Base-by-base conservation (phyloP, 2,329 filamentous ascomycete genomes). In the Ophiostoma ulmi region DNA sequence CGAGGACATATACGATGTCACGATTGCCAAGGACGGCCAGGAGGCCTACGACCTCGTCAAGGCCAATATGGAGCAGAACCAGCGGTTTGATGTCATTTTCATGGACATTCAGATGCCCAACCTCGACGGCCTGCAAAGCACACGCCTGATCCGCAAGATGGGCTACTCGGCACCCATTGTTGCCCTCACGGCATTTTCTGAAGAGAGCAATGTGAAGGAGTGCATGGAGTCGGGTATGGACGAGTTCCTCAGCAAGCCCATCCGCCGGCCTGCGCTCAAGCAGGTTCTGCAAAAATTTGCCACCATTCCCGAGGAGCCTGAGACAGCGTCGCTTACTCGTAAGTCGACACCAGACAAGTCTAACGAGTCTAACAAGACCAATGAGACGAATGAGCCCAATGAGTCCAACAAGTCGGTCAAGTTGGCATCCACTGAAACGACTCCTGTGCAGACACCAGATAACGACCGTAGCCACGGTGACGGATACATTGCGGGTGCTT, bases 101-200 rank as follows among this genome's bases (percentile, higher is more conserved):
- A 97, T 97, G 94, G 94, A 97, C 76, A 90, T 97, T 8, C 92
- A 92, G 80, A 97, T 97, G 94, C 94, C 94, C 3, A 96, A 95
- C 73, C 85, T 97, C 17, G 93, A 97, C 76, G 94, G 94, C 1
- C 82, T 97, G 35, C 90, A 97, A 78, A 94, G 91, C 66, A 97
- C 94, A 0, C 87, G 90, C 11, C 82, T 96, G 44, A 97, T 97
- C 75, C 88, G 94, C 7, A 84, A 93, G 77, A 91, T 94, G 82
- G 94, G 94, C 1, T 97, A 95, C 80, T 88, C 86, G 13, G 91
- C 91, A 1, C 94, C 94, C 0, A 97, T 97, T 73, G 93, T 97
- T 17, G 94, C 94, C 0, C 81, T 97, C 64, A 97, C 93, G 13
- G 94, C 94, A 2, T 97, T 97, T 76, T 89, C 92, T 0, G 93